Base-by-base conservation (phyloP, 75 land plant genomes). In the Isoetes taiwanensis region DNA sequence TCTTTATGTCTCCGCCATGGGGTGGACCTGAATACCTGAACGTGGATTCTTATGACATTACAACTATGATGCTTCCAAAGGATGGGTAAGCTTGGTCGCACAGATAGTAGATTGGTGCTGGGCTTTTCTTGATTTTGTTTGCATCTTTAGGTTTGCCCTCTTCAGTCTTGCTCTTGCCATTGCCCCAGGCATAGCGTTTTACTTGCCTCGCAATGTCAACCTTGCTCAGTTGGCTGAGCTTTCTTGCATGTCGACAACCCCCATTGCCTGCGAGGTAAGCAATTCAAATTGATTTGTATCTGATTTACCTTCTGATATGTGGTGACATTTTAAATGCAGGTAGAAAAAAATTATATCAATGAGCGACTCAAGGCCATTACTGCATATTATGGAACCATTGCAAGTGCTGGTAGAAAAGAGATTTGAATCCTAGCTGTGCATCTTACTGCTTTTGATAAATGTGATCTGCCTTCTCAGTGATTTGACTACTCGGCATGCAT, bases 1-100 rank as follows among this genome's bases (percentile, higher is more conserved):
- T 79, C 6, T 87, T 78, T 62, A 39, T 87, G 37, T 87, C 94
- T 53, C 94, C 94, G 37, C 94, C 94, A 26, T 87, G 94, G 94
- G 94, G 94, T 10, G 94, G 94, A 8, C 94, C 94, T 20, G 89
- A 83, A 33, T 87, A 87, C 70, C 23, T 70, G 2, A 75, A 71
- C 57, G 75, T 64, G 3, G 52, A 78, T 34, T 65, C 37, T 10
- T 87, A 78, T 32, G 77, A 83, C 58, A 68, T 87, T 29, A 67
- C 72, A 20, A 42, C 50, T 25, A 86, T 83, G 93, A 79, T 87
- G 28, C 71, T 64, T 54, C 94, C 94, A 32, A 53, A 56, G 35
- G 81, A 83, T 60, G 88, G 84, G 94, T 78, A 48, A 52, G 68
- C 41, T 5, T 9, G 43, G 11, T 58, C 33, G 1, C 4, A 28